Evolutionary conservation across 441 rosid species (phyloP), one percentile per base, ranked within the genome.

Genomic region (Bruguiera hainesii): DNA sequence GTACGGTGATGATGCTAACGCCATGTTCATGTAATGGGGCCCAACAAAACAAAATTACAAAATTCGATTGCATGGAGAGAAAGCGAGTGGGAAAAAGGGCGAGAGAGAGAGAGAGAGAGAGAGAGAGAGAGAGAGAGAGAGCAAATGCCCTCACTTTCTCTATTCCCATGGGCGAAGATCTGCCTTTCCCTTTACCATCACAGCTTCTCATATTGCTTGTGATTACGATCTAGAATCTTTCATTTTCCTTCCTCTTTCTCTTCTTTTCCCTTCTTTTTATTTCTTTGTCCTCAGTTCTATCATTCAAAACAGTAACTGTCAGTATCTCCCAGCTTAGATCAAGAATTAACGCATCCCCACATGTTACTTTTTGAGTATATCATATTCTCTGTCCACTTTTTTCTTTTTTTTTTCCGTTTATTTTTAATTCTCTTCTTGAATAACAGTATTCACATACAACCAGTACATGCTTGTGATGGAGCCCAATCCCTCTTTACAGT

Each of bases 61-160:
- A 73, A 73, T 70, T 64, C 56, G 68, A 70, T 37, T 76, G 30
- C 35, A 65, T 71, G 65, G 67, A 75, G 56, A 39, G 8, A 74
- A 64, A 37, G 61, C 70, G 65, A 31, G 35, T 6, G 35, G 2
- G 35, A 31, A 7, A 31, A 7, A 31, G 35, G 5, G 23, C 23
- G 35, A 31, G 35, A 31, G 9, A 75, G 68, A 46, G 61, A 73
- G 65, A 56, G 76, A 75, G 74, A 83, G 84, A 89, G 84, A 25
- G 1, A 25, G 26, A 1, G 26, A 25, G 26, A 73, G 67, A 46
- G 61, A 73, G 64, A 59, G 75, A 77, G 76, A 84, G 84, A 89
- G 85, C 78, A 81, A 87, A 86, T 86, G 88, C 75, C 72, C 60
- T 56, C 60, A 63, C 93, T 84, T 88, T 88, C 88, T 75, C 82